Percentiles rank a stretch among this genome's conserved stretches.
These are phyloP conservation scores for Cryptococcus sp. DNA, from an alignment of 1,284 basidiomycete genomes.

Conservation along the genomic window DNA sequence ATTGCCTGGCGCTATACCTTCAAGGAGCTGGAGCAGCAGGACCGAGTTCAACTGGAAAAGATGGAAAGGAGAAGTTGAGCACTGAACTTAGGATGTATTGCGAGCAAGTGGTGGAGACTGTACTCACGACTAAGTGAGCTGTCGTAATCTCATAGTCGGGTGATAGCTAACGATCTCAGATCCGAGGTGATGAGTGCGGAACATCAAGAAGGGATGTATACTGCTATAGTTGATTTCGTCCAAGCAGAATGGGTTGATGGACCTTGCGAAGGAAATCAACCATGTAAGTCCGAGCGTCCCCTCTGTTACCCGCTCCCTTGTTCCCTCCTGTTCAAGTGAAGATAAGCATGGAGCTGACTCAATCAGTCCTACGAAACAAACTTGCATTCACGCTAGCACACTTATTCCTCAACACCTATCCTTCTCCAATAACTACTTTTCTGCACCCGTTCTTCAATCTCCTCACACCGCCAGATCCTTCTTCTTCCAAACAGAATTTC, in stretches of 20 bases:
- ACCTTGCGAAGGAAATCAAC: conserved; percentile 40
- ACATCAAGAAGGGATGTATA: conserved; percentile 40
- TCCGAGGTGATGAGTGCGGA: conserved; percentile 31
- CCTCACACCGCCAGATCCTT: conserved; percentile 32
- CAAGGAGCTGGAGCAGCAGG: conserved; percentile 47
- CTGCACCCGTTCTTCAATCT: conserved; percentile 49
- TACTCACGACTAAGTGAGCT: conserved; percentile 41
- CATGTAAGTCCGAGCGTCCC: conserved; percentile 29
- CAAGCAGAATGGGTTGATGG: conserved; percentile 47
- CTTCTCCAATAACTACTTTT: conserved; percentile 39
- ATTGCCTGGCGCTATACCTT: conserved; percentile 46
- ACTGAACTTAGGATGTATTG: conserved; percentile 46
- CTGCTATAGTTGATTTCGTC: conserved; percentile 44
- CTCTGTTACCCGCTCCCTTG: background rate
- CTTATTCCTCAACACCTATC: conserved; percentile 76
- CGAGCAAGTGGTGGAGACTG: conserved; percentile 46
- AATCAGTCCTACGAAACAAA: conserved; percentile 67
- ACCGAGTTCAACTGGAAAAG: conserved; percentile 32
- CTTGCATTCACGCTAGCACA: conserved; percentile 95
- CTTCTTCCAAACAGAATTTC: conserved; percentile 54
- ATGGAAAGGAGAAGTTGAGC: conserved; percentile 47
- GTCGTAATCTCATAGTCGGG: no score
- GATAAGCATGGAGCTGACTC: conserved; percentile 4
- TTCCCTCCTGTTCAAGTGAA: background rate
- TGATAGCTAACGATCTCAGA: conserved; percentile 19